These are phyloP conservation scores for Pythium folliculosum DNA, from an alignment of 352 stramenopile genomes.

Conservation along the genomic window DNA sequence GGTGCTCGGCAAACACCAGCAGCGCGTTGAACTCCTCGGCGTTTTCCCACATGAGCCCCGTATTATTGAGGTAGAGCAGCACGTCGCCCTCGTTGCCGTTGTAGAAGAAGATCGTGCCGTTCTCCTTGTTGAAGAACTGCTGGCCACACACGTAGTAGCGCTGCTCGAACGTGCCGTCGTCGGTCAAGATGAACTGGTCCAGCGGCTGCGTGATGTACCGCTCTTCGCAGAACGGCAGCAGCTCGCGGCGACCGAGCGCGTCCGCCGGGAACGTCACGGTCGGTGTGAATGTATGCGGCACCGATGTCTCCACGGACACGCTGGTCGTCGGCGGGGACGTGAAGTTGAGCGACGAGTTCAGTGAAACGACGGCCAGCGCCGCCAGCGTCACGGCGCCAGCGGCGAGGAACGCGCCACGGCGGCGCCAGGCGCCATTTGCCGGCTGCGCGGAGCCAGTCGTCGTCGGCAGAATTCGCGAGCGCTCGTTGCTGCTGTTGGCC, in stretches of 20 bases:
- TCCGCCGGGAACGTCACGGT: slow-evolving; percentile 27
- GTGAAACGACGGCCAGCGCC: too few relatives aligned
- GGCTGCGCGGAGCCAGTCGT: too few relatives aligned
- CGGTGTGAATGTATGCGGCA: slow-evolving; percentile 5
- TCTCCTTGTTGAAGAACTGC: slow-evolving; percentile 42
- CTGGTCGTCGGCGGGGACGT: too few relatives aligned
- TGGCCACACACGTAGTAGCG: slow-evolving; percentile 72
- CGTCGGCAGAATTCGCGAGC: too few relatives aligned
- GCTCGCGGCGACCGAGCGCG: slow-evolving; percentile 27
- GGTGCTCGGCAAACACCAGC: slow-evolving; percentile 76
- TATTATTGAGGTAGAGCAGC: slow-evolving; percentile 67
- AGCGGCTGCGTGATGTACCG: slow-evolving; percentile 46
- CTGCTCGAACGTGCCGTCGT: slow-evolving; percentile 45
- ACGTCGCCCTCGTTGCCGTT: slow-evolving; percentile 72
- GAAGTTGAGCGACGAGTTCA: not conserved
- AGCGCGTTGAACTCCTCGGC: slow-evolving; percentile 59
- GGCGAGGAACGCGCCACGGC: too few relatives aligned
- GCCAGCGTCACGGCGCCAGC: too few relatives aligned
- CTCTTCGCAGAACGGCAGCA: slow-evolving; percentile 48
- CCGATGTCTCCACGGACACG: too few relatives aligned
- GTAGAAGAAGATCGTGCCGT: slow-evolving; percentile 74
- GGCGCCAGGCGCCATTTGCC: too few relatives aligned
- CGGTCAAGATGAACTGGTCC: slow-evolving; percentile 46
- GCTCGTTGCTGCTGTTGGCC: too few relatives aligned
- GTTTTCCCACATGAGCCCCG: slow-evolving; percentile 77